Conservation (phyloP, 805 yeast genomes). For the Hanseniaspora meyeri region DNA sequence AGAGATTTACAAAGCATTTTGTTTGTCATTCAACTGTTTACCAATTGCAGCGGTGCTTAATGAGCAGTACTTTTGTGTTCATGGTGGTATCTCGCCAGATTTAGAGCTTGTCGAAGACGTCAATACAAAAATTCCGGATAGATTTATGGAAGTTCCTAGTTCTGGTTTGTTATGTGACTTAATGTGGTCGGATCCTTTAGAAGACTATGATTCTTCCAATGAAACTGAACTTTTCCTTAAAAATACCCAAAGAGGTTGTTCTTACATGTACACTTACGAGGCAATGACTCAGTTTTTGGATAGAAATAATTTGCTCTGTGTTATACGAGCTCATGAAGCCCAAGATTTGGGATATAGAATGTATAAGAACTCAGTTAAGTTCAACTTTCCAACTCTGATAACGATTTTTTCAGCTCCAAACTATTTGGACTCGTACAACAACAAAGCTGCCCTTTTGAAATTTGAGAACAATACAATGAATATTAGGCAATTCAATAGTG, state of each 20-base stretch:
- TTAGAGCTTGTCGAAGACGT: constrained; percentile 59
- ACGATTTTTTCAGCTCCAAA: constrained; percentile 94
- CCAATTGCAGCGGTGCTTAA: constrained; percentile 92
- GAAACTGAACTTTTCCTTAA: constrained; percentile 34
- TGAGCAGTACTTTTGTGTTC: constrained; percentile 88
- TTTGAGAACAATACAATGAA: constrained; percentile 89
- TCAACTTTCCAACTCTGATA: constrained; percentile 80
- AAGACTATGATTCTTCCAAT: constrained; percentile 58
- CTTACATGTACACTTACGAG: constrained; percentile 73
- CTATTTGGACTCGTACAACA: constrained; percentile 80
- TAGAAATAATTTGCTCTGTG: constrained; percentile 63
- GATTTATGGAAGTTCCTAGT: constrained; percentile 89
- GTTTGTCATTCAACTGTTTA: constrained; percentile 68
- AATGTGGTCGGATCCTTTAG: constrained; percentile 94
- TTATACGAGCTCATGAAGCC: constrained; percentile 93
- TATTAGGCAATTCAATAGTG: constrained; percentile 81
- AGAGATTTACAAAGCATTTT: constrained; percentile 56
- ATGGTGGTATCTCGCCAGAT: constrained; percentile 90
- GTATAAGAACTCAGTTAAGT: constrained; percentile 70
- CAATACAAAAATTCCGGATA: constrained; percentile 38
- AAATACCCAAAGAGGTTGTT: constrained; percentile 79
- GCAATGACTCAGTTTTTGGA: constrained; percentile 73
- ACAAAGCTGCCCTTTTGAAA: constrained; percentile 88
- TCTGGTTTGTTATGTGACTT: constrained; percentile 88
- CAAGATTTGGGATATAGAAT: constrained; percentile 95